Evolutionary conservation across 176 grass and related monocot genomes (phyloP).

Genomic region (Triticum turgidum): DNA sequence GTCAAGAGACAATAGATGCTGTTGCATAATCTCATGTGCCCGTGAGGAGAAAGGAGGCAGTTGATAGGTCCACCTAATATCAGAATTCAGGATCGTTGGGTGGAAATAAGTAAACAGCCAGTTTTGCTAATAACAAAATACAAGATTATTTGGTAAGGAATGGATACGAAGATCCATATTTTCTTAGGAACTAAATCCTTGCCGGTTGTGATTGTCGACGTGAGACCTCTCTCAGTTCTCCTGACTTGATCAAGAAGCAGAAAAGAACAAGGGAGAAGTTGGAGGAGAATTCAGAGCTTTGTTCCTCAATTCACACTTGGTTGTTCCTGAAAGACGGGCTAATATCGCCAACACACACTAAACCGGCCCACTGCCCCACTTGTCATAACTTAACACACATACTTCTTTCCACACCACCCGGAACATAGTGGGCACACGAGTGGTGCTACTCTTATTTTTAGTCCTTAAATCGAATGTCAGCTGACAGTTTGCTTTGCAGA

Average conservation of each 20-base stretch:
- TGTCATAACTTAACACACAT: neutral
- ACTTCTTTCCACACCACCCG: neutral
- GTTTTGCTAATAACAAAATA: neutral
- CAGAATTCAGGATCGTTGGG: neutral
- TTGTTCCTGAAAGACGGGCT: neutral
- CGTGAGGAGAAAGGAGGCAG: neutral
- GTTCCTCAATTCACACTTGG: neutral
- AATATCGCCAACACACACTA: neutral
- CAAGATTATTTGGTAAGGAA: neutral
- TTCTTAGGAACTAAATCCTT: neutral
- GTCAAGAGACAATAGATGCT: neutral
- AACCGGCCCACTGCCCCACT: neutral
- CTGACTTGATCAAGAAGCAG: too few species aligned
- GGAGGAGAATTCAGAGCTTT: neutral
- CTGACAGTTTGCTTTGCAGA: constrained; percentile 41
- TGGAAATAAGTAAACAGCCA: constrained; percentile 6
- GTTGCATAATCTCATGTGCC: neutral
- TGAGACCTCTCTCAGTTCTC: too few species aligned
- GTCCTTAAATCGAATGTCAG: constrained; percentile 26
- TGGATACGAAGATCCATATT: neutral
- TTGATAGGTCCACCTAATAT: neutral
- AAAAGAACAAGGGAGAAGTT: too few species aligned
- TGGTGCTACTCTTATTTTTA: constrained; percentile 11
- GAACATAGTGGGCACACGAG: neutral
- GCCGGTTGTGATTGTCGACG: too few species aligned